Conservation (phyloP, 179 eudicot genomes). For the Pouteria campechiana region DNA sequence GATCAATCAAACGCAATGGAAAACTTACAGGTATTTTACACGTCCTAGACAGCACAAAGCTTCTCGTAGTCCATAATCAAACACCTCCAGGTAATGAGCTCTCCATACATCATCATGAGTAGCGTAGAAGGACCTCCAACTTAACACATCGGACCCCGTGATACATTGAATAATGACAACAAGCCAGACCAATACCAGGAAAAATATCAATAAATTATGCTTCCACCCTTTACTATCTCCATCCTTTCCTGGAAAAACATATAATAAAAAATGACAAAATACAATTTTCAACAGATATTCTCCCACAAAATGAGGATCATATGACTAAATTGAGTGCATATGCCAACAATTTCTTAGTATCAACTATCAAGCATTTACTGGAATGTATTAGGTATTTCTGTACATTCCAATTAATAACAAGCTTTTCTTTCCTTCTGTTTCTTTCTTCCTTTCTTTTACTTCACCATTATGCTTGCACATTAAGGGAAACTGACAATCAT, state of each 20-base stretch:
- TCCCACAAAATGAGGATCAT: no score
- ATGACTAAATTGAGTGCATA: neutral
- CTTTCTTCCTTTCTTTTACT: no score
- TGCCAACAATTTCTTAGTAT: no score
- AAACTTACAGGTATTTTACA: constrained; percentile 61
- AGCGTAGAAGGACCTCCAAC: constrained; percentile 77
- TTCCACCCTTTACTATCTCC: constrained; percentile 28
- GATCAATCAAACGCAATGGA: neutral
- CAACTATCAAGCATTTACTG: no score
- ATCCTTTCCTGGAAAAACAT: constrained; percentile 27
- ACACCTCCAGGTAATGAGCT: constrained; percentile 74
- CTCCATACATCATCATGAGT: constrained; percentile 64
- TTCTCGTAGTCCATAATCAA: constrained; percentile 76
- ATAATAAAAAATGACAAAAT: no score
- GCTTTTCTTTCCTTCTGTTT: no score
- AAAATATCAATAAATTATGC: constrained; percentile 28
- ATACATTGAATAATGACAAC: constrained; percentile 54
- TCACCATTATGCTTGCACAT: no score
- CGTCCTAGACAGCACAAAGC: constrained; percentile 88
- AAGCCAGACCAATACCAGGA: constrained; percentile 28
- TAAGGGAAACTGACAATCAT: no score
- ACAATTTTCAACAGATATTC: no score
- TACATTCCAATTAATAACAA: no score
- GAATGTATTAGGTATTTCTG: no score
- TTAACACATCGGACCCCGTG: constrained; percentile 52